These are phyloP conservation scores for Fusarium sp. DNA, from an alignment of 2,329 filamentous ascomycete species.

Conservation along the genomic window DNA sequence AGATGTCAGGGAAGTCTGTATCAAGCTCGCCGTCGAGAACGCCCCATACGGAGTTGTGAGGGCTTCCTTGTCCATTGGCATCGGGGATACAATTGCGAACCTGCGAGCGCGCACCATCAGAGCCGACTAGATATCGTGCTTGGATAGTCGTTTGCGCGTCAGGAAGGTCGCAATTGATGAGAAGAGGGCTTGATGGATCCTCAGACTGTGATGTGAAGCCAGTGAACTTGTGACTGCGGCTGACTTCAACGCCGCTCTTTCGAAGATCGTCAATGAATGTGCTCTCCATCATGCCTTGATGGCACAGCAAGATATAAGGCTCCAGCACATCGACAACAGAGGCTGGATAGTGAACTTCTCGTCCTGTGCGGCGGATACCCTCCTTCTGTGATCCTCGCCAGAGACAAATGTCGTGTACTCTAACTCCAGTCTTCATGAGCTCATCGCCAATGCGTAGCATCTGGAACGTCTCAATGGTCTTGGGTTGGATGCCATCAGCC, in stretches of 20 bases:
- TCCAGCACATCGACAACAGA: constrained; percentile 64
- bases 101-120: constrained; percentile 77
- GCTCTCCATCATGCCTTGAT: constrained; percentile 81
- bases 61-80: constrained; percentile 64
- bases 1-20: constrained; percentile 79
- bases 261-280: constrained; percentile 75
- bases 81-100: constrained; percentile 72
- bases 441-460: constrained; percentile 76
- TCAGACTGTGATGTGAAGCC: constrained; percentile 58
- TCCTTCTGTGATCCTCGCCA: constrained; percentile 67
- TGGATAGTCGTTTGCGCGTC: constrained; percentile 63
- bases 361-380: constrained; percentile 67
- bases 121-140: constrained; percentile 75
- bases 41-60: constrained; percentile 71
- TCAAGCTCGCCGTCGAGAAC: constrained; percentile 77
- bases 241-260: constrained; percentile 71
- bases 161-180: constrained; percentile 59
- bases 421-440: constrained; percentile 73
- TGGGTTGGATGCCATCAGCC: constrained; percentile 80
- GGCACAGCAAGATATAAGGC: constrained; percentile 68
- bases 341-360: constrained; percentile 75
- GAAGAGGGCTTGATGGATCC: constrained; percentile 51
- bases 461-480: constrained; percentile 80
- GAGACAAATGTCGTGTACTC: constrained; percentile 79
- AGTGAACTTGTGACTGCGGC: constrained; percentile 71